A percentile compares a stretch with the other conserved stretches of the same genome.
These are phyloP conservation scores for Psidium friedrichsthalianum DNA, from an alignment of 345 rosid genomes.

Conservation along the genomic window DNA sequence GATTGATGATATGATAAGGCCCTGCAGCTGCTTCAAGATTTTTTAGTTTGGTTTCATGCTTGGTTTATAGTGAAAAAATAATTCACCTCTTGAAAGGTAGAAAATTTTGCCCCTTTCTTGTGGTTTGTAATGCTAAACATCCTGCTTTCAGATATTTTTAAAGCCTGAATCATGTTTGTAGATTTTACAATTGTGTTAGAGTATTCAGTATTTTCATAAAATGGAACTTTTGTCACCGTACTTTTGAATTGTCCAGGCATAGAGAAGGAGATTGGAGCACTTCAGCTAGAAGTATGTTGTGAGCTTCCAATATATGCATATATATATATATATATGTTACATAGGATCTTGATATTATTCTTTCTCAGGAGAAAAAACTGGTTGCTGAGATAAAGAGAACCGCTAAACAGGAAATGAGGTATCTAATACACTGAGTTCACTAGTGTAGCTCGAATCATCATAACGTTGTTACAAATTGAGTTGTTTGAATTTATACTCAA, in stretches of 20 bases:
- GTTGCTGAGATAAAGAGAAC: slow-evolving; percentile 89
- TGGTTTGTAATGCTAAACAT: background rate
- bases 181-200: background rate
- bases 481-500: background rate
- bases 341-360: background rate
- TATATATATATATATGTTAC: slow-evolving; percentile 1
- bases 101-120: background rate
- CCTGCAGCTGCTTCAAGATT: background rate
- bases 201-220: background rate
- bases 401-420: slow-evolving; percentile 95
- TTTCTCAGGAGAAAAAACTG: slow-evolving; percentile 78
- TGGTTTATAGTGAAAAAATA: background rate
- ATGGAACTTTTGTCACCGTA: background rate
- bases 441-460: background rate
- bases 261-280: slow-evolving; percentile 81
- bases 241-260: slow-evolving; percentile 36
- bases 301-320: background rate
- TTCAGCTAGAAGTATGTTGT: slow-evolving; percentile 65
- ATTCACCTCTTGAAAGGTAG: background rate
- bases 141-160: background rate
- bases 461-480: background rate
- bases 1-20: background rate
- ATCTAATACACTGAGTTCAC: background rate
- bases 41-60: background rate
- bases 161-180: background rate